Evolutionary conservation across 148 eudicot genomes (phyloP).

Genomic region (Amaranthus hypochondriacus): DNA sequence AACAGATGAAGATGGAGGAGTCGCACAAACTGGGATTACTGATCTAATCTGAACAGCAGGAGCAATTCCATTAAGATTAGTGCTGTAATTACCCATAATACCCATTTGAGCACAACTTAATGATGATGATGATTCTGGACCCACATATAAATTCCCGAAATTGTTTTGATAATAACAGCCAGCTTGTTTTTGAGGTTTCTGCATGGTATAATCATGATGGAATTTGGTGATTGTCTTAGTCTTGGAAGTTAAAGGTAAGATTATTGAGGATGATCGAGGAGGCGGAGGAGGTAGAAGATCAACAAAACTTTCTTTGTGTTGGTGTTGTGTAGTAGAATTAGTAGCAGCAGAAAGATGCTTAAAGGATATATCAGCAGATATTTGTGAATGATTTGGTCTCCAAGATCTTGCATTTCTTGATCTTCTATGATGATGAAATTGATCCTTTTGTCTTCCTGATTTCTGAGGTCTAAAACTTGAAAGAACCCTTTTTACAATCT

Average conservation of each 20-base stretch:
- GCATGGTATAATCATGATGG: background rate
- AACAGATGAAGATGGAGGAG: constrained; percentile 23
- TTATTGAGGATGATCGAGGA: constrained; percentile 41
- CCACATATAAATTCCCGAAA: constrained; percentile 20
- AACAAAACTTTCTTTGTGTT: constrained; percentile 27
- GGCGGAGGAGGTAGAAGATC: constrained; percentile 50
- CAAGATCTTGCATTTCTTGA: constrained; percentile 24
- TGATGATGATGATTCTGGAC: constrained; percentile 16
- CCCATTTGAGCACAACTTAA: constrained; percentile 24
- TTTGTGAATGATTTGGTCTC: constrained; percentile 17
- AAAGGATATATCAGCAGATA: constrained; percentile 8
- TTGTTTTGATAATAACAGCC: constrained; percentile 7
- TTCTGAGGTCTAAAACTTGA: constrained; percentile 28
- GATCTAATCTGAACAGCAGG: constrained; percentile 46
- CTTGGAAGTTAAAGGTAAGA: constrained; percentile 31
- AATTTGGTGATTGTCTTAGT: constrained; percentile 10
- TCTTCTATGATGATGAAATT: constrained; percentile 20
- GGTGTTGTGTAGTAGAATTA: background rate
- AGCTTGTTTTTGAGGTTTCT: background rate
- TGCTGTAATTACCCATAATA: constrained; percentile 22
- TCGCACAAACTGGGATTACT: constrained; percentile 42
- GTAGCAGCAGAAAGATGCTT: constrained; percentile 8
- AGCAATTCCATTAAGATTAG: constrained; percentile 26
- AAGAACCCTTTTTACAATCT: constrained; percentile 30
- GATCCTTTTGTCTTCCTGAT: constrained; percentile 26